Conservation (phyloP, 148 eudicot genomes). For the Spergularia marina region DNA sequence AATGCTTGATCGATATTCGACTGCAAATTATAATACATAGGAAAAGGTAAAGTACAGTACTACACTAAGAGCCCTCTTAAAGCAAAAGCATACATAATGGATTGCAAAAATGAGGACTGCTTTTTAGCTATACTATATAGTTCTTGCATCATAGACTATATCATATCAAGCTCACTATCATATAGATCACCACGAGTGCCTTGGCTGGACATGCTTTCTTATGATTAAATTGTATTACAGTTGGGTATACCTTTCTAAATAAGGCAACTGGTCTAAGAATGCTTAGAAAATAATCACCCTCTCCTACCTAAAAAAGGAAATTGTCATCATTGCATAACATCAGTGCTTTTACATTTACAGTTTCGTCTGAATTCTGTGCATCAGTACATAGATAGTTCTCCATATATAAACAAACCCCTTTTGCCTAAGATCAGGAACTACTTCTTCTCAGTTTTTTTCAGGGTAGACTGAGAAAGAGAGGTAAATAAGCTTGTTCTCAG, state of each 20-base stretch:
- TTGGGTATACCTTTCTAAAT: conserved; percentile 13
- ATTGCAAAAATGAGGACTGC: neutral
- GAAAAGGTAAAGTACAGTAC: neutral
- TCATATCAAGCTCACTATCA: neutral
- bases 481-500: conserved; percentile 1
- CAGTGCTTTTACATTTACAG: neutral
- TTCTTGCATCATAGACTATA: neutral
- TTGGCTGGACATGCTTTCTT: neutral
- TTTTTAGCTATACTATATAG: neutral
- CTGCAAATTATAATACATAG: neutral
- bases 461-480: conserved; percentile 3
- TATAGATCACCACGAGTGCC: neutral
- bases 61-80: neutral
- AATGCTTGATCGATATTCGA: neutral
- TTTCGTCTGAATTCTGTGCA: neutral
- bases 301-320: conserved; percentile 12
- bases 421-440: neutral
- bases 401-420: conserved; percentile 18
- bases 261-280: neutral
- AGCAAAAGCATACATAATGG: conserved; percentile 6
- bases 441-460: neutral
- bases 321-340: conserved; percentile 9
- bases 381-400: neutral
- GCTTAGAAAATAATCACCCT: conserved; percentile 11
- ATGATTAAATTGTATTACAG: conserved; percentile 4